Base-by-base conservation (phyloP, 768 basidiomycete species). In the Suillus plorans region DNA sequence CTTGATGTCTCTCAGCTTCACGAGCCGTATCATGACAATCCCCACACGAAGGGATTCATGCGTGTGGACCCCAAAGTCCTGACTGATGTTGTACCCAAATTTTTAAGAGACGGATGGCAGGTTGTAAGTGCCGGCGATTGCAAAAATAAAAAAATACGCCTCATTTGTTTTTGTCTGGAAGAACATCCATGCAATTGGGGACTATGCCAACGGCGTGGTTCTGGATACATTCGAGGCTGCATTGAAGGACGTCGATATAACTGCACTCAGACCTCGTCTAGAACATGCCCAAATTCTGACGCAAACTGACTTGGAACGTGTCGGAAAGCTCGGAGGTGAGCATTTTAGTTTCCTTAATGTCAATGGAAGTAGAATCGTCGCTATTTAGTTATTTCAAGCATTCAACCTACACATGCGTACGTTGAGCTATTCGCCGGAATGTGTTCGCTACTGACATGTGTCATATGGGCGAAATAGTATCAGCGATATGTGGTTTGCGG, bases 251-350 rank as follows among this genome's bases (percentile, higher is more conserved):
- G 80, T 80, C 50, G 85, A 90, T 68, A 86, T 90, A 10, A 82
- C 85, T 34, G 86, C 87, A 31, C 77, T 87, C 55, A 81, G 94
- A 49, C 89, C 93, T 56, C 86, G 95, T 31, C 82, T 97, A 14
- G 95, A 98, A 74, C 95, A 98, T 76, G 94, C 93, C 9, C 95
- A 97, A 75, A 88, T 97, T 70, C 82, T 97, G 76, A 88, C 85
- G 3, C 79, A 82, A n/a, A 80, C 78, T 2, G 95, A 97, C 73
- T 87, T 97, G 81, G 77, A 77, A 34, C 85, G 94, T 18, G 81
- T 95, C 18, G 94, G 90, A 22, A 85, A 81, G 67, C 85, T 96
- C 9, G 95, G 94, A 63, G 89, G 94, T 92, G 70, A 68, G 85
- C 69, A 36, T 9, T 64, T n/a, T 25, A 34, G 18, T 66, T 28